Evolutionary conservation across 345 rosid species (phyloP).

Genomic region (Corchorus capsularis): DNA sequence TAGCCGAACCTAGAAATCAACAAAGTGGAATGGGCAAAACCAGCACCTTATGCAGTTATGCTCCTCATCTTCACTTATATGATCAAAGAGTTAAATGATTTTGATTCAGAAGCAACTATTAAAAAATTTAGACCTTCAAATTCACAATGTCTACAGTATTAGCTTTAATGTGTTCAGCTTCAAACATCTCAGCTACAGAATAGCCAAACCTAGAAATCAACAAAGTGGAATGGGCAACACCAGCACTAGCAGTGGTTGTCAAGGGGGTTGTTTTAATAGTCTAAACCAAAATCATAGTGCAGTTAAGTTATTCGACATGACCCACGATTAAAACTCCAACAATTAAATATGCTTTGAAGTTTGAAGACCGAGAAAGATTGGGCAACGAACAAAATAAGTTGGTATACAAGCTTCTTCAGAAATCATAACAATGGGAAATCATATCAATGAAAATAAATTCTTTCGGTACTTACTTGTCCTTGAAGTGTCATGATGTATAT

Average conservation of each 20-base stretch:
- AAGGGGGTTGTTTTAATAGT: background rate
- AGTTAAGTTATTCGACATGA: background rate
- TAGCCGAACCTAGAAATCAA: background rate
- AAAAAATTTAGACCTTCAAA: background rate
- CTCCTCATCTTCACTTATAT: background rate
- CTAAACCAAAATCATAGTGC: background rate
- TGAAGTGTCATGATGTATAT: conserved; percentile 94
- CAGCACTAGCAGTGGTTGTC: background rate
- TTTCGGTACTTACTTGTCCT: conserved; percentile 70
- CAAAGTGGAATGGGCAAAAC: background rate
- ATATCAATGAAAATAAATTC: background rate
- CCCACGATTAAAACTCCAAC: background rate
- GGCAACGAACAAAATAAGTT: background rate
- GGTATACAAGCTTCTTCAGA: background rate
- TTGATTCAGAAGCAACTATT: background rate
- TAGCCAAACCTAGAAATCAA: background rate
- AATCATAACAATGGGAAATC: conserved; percentile 3
- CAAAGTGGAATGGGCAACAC: background rate
- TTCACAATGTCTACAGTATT: background rate
- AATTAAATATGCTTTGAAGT: background rate
- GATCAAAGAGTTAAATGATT: background rate
- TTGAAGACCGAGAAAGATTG: background rate
- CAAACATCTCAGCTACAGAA: background rate
- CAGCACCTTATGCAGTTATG: background rate
- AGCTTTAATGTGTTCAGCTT: background rate